These are phyloP conservation scores for Magnaporthales sp. DNA, from an alignment of 2,329 filamentous ascomycete genomes.

Conservation along the genomic window DNA sequence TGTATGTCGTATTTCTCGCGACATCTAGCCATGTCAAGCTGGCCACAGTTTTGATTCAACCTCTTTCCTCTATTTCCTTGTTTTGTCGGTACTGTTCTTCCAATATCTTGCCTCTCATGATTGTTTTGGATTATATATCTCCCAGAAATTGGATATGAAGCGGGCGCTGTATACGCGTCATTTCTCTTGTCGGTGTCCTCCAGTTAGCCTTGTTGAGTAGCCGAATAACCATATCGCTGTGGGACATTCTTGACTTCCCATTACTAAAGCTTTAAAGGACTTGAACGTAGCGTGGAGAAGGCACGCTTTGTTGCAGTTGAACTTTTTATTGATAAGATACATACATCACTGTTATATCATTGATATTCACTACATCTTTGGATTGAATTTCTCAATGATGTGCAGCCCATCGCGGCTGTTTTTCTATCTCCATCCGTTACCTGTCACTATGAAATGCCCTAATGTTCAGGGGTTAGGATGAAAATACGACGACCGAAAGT, in stretches of 20 bases:
- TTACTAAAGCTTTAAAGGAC: background rate
- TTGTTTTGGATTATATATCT: background rate
- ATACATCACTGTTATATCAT: background rate
- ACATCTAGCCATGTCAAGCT: background rate
- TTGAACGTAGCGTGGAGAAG: background rate
- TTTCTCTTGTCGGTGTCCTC: background rate
- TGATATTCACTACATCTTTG: background rate
- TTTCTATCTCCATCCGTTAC: background rate
- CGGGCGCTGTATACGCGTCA: background rate
- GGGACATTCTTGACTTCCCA: background rate
- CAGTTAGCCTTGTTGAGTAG: background rate
- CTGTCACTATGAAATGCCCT: background rate
- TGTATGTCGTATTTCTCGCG: background rate
- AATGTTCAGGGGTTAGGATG: background rate
- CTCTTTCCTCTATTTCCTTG: background rate
- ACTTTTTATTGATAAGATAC: background rate
- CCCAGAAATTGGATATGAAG: background rate
- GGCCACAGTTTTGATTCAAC: slow-evolving; percentile 1
- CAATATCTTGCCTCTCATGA: background rate
- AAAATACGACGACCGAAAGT: background rate
- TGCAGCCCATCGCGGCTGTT: background rate
- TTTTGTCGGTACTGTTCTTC: background rate
- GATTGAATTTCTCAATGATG: background rate
- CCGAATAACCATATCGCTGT: background rate
- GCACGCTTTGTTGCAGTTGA: background rate